Evolutionary conservation across 176 grass and related monocot species (phyloP), one percentile per base, ranked within the genome.

Genomic region (Carex scoparia): DNA sequence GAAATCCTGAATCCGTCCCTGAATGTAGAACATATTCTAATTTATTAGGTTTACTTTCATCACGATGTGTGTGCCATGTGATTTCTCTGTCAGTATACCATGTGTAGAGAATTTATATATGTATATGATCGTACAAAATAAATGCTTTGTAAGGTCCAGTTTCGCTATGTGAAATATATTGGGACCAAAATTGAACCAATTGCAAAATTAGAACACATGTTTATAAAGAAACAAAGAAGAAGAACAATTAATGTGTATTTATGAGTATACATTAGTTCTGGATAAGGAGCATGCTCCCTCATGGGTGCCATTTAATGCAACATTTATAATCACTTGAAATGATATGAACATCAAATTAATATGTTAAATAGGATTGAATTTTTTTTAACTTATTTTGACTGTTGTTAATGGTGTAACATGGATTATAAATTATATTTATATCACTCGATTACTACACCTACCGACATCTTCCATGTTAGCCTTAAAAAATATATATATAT

Each of bases 391-490:
- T 27, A 30, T 9, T 35, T 82, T 67, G 9, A 65, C 38, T 48
- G 32, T 48, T 16, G 10, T 67, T 31, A 81, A 83, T 65, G 0
- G 23, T 51, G 46, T 53, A 67, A 83, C 65, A 48, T 83, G 63
- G 42, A 30, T 69, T 65, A 69, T n/a, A 68, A 56, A 83, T 54
- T 83, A 68, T 55, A 65, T 65, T 81, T 14, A 53, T 33, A 31
- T 69, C 23, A 55, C 13, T 66, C 42, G 54, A 51, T 65, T 54
- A 69, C 40, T 6, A 18, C 1, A 60, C 30, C 81, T 65, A 33
- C 61, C 13, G 44, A 83, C 81, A 83, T 83, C 63, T 83, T 31
- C 44, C 63, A 69, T 55, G 63, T 69, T 44, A 83, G 31, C 37
- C 38, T 76, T 76, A 54, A 54, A 40, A 18, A 18, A 68, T 83